Base-by-base conservation (phyloP, 2,329 filamentous ascomycete genomes). In the Zasmidium cellare region DNA sequence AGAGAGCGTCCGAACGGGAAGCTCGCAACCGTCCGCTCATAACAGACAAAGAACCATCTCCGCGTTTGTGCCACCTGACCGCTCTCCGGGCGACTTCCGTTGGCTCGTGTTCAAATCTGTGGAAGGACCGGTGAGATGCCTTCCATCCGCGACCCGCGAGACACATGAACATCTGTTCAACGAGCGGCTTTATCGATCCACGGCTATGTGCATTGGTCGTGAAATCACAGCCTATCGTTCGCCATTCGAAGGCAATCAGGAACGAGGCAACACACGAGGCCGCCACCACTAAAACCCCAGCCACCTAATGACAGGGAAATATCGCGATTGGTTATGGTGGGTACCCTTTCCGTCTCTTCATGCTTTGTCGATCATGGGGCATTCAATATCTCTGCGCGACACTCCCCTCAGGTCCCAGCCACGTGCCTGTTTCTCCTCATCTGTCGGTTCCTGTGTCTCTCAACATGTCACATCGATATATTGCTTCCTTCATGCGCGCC, bases 141-240 rank as follows among this genome's bases (percentile, higher is more conserved):
- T 28, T 25, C 24, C 24, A 35, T 35, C 19, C 24, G 25, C 24
- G 48, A 41, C n/a, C 16, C 7, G 35, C n/a, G 14, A 38, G 25
- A 24, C 48, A 38, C 48, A 51, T 51, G 48, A 51, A 35, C 12
- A 35, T 22, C 6, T 22, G 48, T 35, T 51, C 48, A 51, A 38
- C 16, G 2, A 41, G 35, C 35, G 7, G 35, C 35, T 41, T n/a
- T 41, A 41, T 41, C 35, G 7, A 41, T 41, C n/a, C 3, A 6
- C 35, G 35, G 35, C 12, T 41, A 14, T 14, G 7, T n/a, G 35
- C 35, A 14, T 18, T 41, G 35, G n/a, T 18, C 35, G 35, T 35
- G 16, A n/a, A 35, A 51, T 20, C 14, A 20, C 47, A 14, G 5
- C 16, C 9, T 35, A 51, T 35, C 23, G 48, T 16, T 19, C n/a